phyloP scores from a whole-genome alignment of 805 yeast species.

The Cyberlindnera maritima region DNA sequence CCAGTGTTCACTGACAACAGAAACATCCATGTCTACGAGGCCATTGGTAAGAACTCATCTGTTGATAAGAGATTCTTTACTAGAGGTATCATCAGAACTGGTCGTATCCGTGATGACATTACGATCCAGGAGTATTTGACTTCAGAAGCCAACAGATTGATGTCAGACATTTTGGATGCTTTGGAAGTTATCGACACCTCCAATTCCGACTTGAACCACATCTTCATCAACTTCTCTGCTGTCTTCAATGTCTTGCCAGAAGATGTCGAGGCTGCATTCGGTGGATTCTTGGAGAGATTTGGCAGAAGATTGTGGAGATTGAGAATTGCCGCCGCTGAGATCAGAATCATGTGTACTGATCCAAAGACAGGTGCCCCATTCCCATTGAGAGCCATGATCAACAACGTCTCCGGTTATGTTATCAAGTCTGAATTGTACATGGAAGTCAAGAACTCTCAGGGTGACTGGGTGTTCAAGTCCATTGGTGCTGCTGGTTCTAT shows the following conservation, averaged over 20 bases:
- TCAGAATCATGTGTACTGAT: slow-evolving; percentile 92
- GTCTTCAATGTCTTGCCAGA: slow-evolving; percentile 91
- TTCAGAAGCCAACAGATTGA: slow-evolving; percentile 93
- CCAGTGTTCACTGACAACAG: slow-evolving; percentile 96
- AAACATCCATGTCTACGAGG: slow-evolving; percentile 96
- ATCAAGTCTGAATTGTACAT: slow-evolving; percentile 93
- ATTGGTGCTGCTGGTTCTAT: slow-evolving; percentile 93
- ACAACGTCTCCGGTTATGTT: slow-evolving; percentile 95
- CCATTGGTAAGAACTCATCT: slow-evolving; percentile 88
- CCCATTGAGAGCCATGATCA: slow-evolving; percentile 95
- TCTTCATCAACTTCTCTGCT: slow-evolving; percentile 94
- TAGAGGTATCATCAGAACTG: slow-evolving; percentile 96
- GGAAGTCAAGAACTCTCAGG: slow-evolving; percentile 87
- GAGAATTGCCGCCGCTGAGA: slow-evolving; percentile 96
- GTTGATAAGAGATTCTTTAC: slow-evolving; percentile 95
- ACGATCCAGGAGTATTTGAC: slow-evolving; percentile 91
- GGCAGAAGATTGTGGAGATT: slow-evolving; percentile 97
- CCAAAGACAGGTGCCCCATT: slow-evolving; percentile 82
- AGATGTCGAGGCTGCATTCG: slow-evolving; percentile 97
- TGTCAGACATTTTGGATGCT: slow-evolving; percentile 94
- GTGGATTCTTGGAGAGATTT: slow-evolving; percentile 95
- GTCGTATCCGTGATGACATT: slow-evolving; percentile 89
- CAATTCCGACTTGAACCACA: slow-evolving; percentile 94
- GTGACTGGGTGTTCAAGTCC: slow-evolving; percentile 97
- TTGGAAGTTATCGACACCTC: slow-evolving; percentile 91